phyloP scores from a whole-genome alignment of 2,329 filamentous ascomycete species.

The Cordyceps cateniannulata region DNA sequence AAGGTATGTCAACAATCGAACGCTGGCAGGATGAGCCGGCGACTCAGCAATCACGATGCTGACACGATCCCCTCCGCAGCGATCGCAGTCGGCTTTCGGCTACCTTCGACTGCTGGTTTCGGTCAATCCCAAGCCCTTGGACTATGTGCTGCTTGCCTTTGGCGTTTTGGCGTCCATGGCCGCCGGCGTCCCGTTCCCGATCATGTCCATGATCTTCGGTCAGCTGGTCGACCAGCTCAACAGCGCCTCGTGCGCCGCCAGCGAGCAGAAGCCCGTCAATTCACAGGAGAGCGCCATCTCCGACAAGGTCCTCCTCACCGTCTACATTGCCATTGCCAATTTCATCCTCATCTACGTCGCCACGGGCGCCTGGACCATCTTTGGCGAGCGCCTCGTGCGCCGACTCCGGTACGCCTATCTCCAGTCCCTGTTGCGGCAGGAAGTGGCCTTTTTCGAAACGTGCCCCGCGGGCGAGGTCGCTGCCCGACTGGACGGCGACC shows the following conservation, averaged over 20 bases:
- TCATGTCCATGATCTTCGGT: constrained; percentile 52
- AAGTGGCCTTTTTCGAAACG: constrained; percentile 51
- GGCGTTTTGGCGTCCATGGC: constrained; percentile 21
- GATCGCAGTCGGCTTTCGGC: constrained; percentile 1
- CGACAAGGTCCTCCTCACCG: constrained; percentile 46
- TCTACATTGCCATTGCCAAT: constrained; percentile 53
- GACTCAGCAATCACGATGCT: neutral
- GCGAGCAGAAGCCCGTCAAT: neutral
- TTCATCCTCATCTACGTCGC: constrained; percentile 54
- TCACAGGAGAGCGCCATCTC: constrained; percentile 27
- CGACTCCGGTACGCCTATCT: constrained; percentile 51
- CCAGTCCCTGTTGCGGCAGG: constrained; percentile 46
- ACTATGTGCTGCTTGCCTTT: neutral
- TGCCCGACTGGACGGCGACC: constrained; percentile 51
- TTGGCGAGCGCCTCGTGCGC: constrained; percentile 50
- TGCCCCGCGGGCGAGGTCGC: constrained; percentile 50
- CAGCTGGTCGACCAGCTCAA: constrained; percentile 51
- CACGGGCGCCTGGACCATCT: constrained; percentile 51
- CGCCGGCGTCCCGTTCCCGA: constrained; percentile 49
- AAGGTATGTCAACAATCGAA: neutral
- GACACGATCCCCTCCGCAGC: neutral
- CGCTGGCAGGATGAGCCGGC: neutral
- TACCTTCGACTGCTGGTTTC: neutral
- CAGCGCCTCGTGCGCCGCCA: constrained; percentile 16
- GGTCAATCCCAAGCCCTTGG: neutral